These are phyloP conservation scores for Luvunga scandens DNA, from an alignment of 345 rosid species.

Conservation along the genomic window DNA sequence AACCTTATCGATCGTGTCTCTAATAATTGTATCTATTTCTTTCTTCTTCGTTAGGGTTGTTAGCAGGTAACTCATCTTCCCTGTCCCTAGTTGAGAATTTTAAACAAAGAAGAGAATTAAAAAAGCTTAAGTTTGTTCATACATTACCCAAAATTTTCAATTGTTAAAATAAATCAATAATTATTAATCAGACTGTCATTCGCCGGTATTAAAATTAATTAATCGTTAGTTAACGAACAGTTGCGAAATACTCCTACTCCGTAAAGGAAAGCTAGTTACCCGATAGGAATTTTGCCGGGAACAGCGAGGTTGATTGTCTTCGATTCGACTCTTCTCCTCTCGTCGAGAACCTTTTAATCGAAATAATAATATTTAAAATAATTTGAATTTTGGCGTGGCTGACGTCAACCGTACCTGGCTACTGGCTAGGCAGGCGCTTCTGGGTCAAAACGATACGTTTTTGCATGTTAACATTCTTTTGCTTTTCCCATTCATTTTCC, in stretches of 20 bases:
- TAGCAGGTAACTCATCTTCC: conserved; percentile 53
- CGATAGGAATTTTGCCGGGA: not conserved
- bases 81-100: not conserved
- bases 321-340: not conserved
- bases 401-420: too few relatives aligned
- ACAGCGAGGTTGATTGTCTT: too few relatives aligned
- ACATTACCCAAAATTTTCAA: too few relatives aligned
- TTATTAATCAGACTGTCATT: not conserved
- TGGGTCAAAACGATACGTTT: not conserved
- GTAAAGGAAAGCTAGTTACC: not conserved
- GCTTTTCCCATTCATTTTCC: too few relatives aligned
- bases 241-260: not conserved
- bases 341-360: not conserved
- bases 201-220: not conserved
- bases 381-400: too few relatives aligned
- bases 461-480: too few relatives aligned
- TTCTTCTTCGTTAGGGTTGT: conserved; percentile 59
- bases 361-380: too few relatives aligned
- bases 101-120: too few relatives aligned
- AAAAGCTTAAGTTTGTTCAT: too few relatives aligned
- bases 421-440: not conserved
- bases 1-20: conserved; percentile 82
- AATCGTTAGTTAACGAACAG: not conserved
- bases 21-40: conserved; percentile 66
- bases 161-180: too few relatives aligned